Evolutionary conservation across 23 red algal species (phyloP).

Genomic region (Gracilaria vermiculophylla): DNA sequence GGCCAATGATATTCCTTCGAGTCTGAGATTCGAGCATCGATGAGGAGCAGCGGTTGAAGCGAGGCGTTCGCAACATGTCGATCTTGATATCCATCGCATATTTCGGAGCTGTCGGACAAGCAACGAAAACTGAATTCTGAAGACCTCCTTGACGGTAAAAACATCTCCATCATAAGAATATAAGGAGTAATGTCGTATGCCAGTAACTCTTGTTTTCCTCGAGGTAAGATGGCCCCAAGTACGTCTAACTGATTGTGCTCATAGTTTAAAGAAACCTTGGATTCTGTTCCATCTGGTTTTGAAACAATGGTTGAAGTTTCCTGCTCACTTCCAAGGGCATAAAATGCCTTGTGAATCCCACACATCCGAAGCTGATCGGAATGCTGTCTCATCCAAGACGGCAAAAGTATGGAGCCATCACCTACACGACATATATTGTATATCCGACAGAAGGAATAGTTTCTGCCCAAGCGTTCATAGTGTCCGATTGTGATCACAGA

Average conservation of each 20-base stretch:
- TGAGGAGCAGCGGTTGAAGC: constrained; percentile 45
- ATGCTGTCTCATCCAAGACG: constrained; percentile 62
- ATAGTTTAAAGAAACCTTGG: constrained; percentile 43
- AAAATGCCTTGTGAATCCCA: constrained; percentile 25
- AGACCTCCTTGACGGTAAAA: background rate
- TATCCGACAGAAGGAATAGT: constrained; percentile 46
- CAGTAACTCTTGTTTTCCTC: constrained; percentile 30
- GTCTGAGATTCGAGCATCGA: constrained; percentile 48
- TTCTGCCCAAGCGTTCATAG: background rate
- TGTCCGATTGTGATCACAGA: background rate
- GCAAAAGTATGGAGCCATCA: constrained; percentile 56
- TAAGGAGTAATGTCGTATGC: constrained; percentile 49
- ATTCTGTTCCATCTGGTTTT: background rate
- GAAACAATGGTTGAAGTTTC: background rate
- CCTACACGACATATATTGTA: constrained; percentile 56
- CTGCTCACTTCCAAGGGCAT: background rate
- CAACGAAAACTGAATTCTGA: background rate
- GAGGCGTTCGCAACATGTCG: background rate
- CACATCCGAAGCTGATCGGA: constrained; percentile 19
- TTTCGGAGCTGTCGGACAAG: background rate
- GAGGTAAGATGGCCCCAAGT: constrained; percentile 40
- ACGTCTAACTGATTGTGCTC: constrained; percentile 40
- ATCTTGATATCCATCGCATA: background rate
- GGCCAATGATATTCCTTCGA: constrained; percentile 66
- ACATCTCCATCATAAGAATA: constrained; percentile 52